Base-by-base conservation (phyloP, 495 filamentous ascomycete species). In the Aspergillus campestris region DNA sequence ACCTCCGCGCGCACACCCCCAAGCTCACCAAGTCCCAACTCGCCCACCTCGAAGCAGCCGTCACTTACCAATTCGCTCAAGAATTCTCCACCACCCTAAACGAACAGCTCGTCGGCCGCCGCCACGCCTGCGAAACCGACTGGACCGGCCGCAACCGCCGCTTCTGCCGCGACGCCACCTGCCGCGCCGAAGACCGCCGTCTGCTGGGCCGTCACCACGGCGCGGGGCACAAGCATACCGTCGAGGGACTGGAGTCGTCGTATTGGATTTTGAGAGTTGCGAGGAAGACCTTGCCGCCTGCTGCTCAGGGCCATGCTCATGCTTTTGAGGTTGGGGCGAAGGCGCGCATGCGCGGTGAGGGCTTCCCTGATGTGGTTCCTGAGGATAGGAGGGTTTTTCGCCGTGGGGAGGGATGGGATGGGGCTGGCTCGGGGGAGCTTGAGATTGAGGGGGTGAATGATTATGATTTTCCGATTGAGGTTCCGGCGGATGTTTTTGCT, bases 231-330 rank as follows among this genome's bases (percentile, higher is more conserved):
- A 10, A 42, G 10, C 42, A 51, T 29, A 11, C 52, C 4, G 52
- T 64, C 18, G 50, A 59, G 6, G 14, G 35, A 4, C 40, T 66
- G 28, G 71, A 75, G 47, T 38, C 40, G 7, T 50, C 34, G 12
- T 58, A 62, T 18, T 69, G 69, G 71, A 51, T 73, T 10, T 55
- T 75, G 13, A 58, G 71, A 1, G 65, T 63, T 6, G 54, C 58
- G 42, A 55, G 65, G 8, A 56, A 53, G 40, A 71, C 66, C 4
- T 4, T 24, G 18, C 18, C 18, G 1, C 18, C 18, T 24, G 2
- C 18, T 24, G 18, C 18, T 24, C 18, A 24, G 18, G 18, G 18
- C 18, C 18, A 24, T 24, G 18, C 18, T 6, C 71, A 73, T 45
- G 64, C 70, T 1, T 42, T 15, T 2, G 54, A 60, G 11, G 35